Evolutionary conservation across 345 rosid genomes (phyloP).

Genomic region (Corchorus capsularis): DNA sequence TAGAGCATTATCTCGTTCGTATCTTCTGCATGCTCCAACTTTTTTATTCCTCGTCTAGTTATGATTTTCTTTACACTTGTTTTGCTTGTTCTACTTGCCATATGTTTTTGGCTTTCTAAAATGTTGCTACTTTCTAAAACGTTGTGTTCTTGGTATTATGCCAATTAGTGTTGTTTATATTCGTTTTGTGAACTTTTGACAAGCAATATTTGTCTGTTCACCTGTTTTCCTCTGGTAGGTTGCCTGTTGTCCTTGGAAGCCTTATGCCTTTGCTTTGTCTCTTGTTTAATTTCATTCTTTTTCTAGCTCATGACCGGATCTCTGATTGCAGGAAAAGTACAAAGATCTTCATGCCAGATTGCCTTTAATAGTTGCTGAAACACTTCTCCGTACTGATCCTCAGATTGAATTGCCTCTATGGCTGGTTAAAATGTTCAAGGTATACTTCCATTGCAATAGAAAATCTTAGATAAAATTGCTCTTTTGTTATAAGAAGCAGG

Average conservation of each 20-base stretch:
- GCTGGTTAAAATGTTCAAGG: constrained; percentile 96
- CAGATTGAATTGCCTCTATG: constrained; percentile 90
- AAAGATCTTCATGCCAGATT: constrained; percentile 67
- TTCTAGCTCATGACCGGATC: constrained; percentile 2
- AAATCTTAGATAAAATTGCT: not conserved
- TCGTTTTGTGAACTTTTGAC: no score
- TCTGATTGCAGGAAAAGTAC: constrained; percentile 69
- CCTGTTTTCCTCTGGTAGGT: no score
- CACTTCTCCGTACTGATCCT: constrained; percentile 83
- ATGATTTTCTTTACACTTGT: not conserved
- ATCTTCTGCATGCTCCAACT: constrained; percentile 31
- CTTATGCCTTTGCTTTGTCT: not conserved
- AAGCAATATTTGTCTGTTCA: no score
- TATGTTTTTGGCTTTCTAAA: not conserved
- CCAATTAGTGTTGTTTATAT: no score
- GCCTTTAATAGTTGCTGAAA: constrained; percentile 85
- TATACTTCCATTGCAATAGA: constrained; percentile 33
- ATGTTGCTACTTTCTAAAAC: constrained; percentile 1
- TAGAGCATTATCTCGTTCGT: constrained; percentile 88
- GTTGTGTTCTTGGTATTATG: not conserved
- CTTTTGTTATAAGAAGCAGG: not conserved
- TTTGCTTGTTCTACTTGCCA: not conserved
- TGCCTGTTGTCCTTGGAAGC: not conserved
- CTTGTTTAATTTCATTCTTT: not conserved
- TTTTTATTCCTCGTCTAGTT: constrained; percentile 11